Percentiles rank a stretch among this genome's conserved stretches.
phyloP scores from a whole-genome alignment of 1,284 basidiomycete genomes.

The Puccinia hordei region DNA sequence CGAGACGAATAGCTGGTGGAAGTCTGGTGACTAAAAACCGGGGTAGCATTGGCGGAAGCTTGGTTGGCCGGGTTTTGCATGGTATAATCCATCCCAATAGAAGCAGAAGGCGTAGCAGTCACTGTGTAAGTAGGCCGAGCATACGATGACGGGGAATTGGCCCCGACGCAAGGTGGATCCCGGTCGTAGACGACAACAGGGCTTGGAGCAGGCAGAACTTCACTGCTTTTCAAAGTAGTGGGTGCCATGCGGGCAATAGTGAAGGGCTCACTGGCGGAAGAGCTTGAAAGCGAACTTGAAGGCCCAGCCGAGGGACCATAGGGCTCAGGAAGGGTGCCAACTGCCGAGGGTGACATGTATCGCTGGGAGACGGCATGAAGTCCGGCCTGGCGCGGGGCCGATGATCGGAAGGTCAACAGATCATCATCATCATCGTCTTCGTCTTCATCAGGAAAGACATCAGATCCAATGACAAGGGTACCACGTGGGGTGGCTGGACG shows the following conservation, averaged over 20 bases:
- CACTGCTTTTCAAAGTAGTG: slow-evolving; percentile 79
- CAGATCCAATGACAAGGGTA: slow-evolving; percentile 39
- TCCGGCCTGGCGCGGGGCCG: slow-evolving; percentile 52
- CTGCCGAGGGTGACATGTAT: slow-evolving; percentile 24
- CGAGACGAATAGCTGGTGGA: slow-evolving; percentile 48
- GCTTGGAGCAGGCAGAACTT: slow-evolving; percentile 60
- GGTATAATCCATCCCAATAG: slow-evolving; percentile 62
- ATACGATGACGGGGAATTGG: slow-evolving; percentile 12
- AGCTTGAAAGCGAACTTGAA: slow-evolving; percentile 56
- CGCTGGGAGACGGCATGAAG: slow-evolving; percentile 47
- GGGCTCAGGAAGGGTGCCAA: slow-evolving; percentile 47
- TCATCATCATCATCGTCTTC: slow-evolving; percentile 66
- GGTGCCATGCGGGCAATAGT: slow-evolving; percentile 95
- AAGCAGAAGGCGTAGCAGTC: slow-evolving; percentile 36
- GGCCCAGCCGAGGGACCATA: slow-evolving; percentile 64
- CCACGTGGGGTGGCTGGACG: not conserved
- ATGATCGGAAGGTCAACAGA: slow-evolving; percentile 63
- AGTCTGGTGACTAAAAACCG: slow-evolving; percentile 37
- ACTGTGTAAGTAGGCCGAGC: slow-evolving; percentile 37
- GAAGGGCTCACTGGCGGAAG: slow-evolving; percentile 65
- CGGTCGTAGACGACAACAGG: slow-evolving; percentile 68
- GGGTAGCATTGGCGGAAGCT: slow-evolving; percentile 54
- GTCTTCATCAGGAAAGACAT: slow-evolving; percentile 58
- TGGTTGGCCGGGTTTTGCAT: slow-evolving; percentile 56
- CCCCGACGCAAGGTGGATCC: slow-evolving; percentile 52